Evolutionary conservation across 2,329 filamentous ascomycete genomes (phyloP), one percentile per base, ranked within the genome.

Genomic region (Talaromyces albobiverticillius): DNA sequence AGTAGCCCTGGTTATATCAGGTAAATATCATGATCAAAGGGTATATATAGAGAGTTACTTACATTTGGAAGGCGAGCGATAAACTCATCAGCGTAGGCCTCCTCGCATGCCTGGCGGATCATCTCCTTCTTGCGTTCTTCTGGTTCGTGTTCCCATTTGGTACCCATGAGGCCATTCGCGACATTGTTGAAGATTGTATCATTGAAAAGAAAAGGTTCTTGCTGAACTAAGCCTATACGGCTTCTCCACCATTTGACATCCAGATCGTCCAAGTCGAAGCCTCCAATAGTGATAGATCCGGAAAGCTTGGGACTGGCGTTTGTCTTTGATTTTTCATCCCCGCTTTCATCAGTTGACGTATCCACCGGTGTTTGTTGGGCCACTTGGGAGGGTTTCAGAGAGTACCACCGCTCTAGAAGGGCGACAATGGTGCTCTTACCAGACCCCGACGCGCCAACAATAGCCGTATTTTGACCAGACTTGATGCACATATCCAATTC

Each of bases 161-260:
- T 2, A 66, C 67, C 2, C 63, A 56, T 38, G 78, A 20, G 88
- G 74, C 90, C 91, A 38, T 96, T 80, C 0, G 86, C 82, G 34
- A 97, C 84, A 60, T 97, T 99, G 22, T 79, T 81, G 54, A 83
- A 82, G 20, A 96, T 79, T 0, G 86, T 89, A 57, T 93, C 90
- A 57, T 89, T 84, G 74, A 97, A 96, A 0, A 97, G 74, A 3
- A 86, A 77, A 55, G 86, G 92, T 11, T 86, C 80, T 67, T 97
- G 94, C 62, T 96, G 91, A 1, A 96, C 82, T 2, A 96, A 71
- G 0, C 86, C 90, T 36, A 96, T 73, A 38, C 94, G 90, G 18
- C 82, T 79, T 20, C 90, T 83, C 3, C 96, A 73, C 90, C 90
- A 96, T 16, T 75, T 71, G 0, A 79, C 71, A 58, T 90, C 80